Evolutionary conservation across 345 rosid genomes (phyloP).

Genomic region (Eucalyptus pumila): DNA sequence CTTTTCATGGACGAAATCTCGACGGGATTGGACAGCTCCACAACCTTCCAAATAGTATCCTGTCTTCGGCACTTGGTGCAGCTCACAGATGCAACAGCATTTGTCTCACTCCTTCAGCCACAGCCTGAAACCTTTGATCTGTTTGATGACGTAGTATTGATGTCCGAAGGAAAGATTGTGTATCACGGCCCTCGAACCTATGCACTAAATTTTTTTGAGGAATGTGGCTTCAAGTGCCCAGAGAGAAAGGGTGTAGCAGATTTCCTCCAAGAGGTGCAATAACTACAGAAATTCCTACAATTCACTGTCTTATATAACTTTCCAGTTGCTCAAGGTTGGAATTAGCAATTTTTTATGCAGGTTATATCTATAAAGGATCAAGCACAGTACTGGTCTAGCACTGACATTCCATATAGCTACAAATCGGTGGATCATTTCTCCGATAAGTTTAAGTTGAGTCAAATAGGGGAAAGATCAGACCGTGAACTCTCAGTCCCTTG

Average conservation of each 20-base stretch:
- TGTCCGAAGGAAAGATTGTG: slow-evolving; percentile 52
- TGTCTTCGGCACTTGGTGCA: slow-evolving; percentile 58
- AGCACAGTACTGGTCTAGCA: slow-evolving; percentile 38
- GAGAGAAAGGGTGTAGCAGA: slow-evolving; percentile 52
- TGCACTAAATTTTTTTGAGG: slow-evolving; percentile 29
- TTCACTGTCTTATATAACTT: neutral
- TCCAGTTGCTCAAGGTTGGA: neutral
- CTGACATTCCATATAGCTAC: slow-evolving; percentile 16
- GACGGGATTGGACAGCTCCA: slow-evolving; percentile 66
- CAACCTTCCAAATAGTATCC: slow-evolving; percentile 45
- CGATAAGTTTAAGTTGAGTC: slow-evolving; percentile 17
- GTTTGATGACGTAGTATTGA: slow-evolving; percentile 47
- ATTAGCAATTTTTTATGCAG: slow-evolving; percentile 1
- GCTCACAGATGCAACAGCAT: slow-evolving; percentile 35
- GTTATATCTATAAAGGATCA: slow-evolving; percentile 61
- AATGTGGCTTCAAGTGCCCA: slow-evolving; percentile 56
- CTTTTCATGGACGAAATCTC: slow-evolving; percentile 72
- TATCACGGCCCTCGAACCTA: slow-evolving; percentile 41
- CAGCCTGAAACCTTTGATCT: slow-evolving; percentile 54
- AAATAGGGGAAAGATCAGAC: slow-evolving; percentile 8
- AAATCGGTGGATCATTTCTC: slow-evolving; percentile 26
- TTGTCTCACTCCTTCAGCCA: slow-evolving; percentile 65
- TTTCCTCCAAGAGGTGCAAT: slow-evolving; percentile 48
- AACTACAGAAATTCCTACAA: neutral
- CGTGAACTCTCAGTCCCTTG: slow-evolving; percentile 19